Conservation (phyloP, 208 protist species). For the Perkinsela sp. region DNA sequence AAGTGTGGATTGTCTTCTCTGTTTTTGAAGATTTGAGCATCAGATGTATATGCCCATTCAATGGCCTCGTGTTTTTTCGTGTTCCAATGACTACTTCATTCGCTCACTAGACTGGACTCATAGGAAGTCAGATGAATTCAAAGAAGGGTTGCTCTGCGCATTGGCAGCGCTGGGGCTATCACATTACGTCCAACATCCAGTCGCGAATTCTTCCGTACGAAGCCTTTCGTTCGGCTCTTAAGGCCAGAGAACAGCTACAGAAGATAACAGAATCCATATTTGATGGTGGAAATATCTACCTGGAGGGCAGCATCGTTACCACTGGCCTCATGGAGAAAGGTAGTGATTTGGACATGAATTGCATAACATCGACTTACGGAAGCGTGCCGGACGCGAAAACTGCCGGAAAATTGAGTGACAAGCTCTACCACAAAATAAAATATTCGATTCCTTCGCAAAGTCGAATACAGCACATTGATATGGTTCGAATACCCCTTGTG, state of each 20-base stretch:
- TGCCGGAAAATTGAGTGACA: background rate
- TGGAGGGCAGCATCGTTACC: conserved; percentile 45
- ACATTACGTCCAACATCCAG: background rate
- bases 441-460: background rate
- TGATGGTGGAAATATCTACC: conserved; percentile 58
- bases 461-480: background rate
- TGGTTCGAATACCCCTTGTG: background rate
- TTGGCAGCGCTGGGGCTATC: background rate
- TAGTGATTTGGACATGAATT: conserved; percentile 56
- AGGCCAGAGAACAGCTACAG: conserved; percentile 39
- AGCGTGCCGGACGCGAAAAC: background rate
- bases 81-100: no score
- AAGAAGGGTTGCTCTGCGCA: no score
- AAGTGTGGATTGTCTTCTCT: no score
- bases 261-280: conserved; percentile 44
- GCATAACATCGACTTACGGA: conserved; percentile 8
- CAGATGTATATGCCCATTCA: no score
- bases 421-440: background rate
- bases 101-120: no score
- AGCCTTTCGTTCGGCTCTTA: conserved; percentile 37
- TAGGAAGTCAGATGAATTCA: no score
- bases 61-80: no score
- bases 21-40: no score
- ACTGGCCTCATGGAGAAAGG: conserved; percentile 62
- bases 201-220: background rate